Base-by-base conservation (phyloP, 2,329 filamentous ascomycete species). In the Monilinia aucupariae region DNA sequence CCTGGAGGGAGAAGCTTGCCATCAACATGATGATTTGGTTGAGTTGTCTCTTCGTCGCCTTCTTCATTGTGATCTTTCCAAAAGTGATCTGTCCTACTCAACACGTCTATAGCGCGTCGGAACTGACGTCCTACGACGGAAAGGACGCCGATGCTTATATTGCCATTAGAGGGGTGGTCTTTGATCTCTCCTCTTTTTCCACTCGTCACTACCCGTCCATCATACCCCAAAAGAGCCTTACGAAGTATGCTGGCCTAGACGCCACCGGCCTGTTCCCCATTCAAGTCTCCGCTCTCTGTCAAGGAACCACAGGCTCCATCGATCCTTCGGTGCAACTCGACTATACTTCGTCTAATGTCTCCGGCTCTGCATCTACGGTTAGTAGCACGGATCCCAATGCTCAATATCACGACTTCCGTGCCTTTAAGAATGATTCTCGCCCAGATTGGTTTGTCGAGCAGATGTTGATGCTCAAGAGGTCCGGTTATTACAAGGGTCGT, bases 1-100 rank as follows among this genome's bases (percentile, higher is more conserved):
- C 94, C 0, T 99, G 94, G 94, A 84, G 94, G 73, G 94, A 99
- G 76, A 99, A 99, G 81, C 75, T 99, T 64, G 93, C 94, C 61
- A 99, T 99, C 82, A 99, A 99, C 79, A 81, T 99, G 75, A 83
- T 97, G 73, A 99, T 99, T 74, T 99, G 96, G 94, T 79, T 93
- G 63, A 85, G 83, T 74, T 97, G 93, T 77, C 79, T 78, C 20
- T 76, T 90, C 55, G 86, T 90, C 34, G 83, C 89, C 62, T 99
- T 99, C 80, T 89, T 99, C 80, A 91, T 97, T 72, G 82, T 97
- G 65, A 82, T 87, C 62, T 96, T 99, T 73, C 96, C 96, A 0
- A 78, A 82, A 68, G 78, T 97, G 67, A 91, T 99, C 71, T 99
- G 94, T 76, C 94, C 94, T 0, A 93, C 81, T 25, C 94, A 99